Base-by-base conservation (phyloP, 2,329 filamentous ascomycete genomes). In the Daldinia sp. region DNA sequence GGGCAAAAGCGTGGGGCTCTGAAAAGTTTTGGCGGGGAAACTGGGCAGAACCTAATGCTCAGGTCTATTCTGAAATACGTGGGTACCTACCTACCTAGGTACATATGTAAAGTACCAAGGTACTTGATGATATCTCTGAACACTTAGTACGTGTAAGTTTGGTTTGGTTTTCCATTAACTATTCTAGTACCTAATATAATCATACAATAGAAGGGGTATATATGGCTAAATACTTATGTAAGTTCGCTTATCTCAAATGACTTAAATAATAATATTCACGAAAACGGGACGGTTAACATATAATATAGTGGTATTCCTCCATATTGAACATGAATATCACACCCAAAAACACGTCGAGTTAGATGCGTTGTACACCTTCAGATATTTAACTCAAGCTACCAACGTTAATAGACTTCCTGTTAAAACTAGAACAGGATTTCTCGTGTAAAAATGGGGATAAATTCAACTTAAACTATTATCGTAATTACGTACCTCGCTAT, bases 21-120 rank as follows among this genome's bases (percentile, higher is more conserved):
- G 23, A 70, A 73, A 75, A 74, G 70, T 72, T 75, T 75, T 75
- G 69, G 74, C 73, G 74, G 74, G 46, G 55, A 66, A 15, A 15
- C 13, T 2, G 4, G 74, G 73, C 74, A 76, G 70, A 74, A 72
- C 56, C 20, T 50, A 9, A 35, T 35, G 33, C 6, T 9, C 6
- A 9, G 5, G 5, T 50, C 28, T 12, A 23, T 15, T 48, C 44
- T 48, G 23, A 6, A 48, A 28, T 41, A 41, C 13, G 18, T 56
- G 12, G 18, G 23, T 44, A 42, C 20, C 13, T 57, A 57, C 26
- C 7, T 57, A 58, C 15, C 15, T 58, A 46, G 23, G n/a, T 46
- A 26, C 42, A 3, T 28, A 13, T 26, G 20, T 39, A 23, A 39
- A 12, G 13, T 39, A 15, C 33, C 6, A 39, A 15, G n/a, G 26